phyloP scores from a whole-genome alignment of 345 rosid species.

The Chamaenerion angustifolium region DNA sequence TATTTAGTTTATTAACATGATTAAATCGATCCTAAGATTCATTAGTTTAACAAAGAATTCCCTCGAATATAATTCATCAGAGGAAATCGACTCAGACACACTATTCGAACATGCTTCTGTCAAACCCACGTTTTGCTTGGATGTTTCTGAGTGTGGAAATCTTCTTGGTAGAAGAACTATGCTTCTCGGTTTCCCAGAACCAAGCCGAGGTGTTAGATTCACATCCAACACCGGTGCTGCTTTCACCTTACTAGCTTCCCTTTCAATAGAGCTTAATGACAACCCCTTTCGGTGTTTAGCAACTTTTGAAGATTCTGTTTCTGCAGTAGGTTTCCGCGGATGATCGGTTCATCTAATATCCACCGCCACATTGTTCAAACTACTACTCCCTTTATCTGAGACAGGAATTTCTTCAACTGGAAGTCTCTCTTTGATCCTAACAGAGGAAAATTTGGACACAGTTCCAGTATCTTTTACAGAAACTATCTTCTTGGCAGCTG shows the following conservation, averaged over 20 bases:
- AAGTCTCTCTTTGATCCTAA: slow-evolving; percentile 15
- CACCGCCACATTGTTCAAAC: too few species aligned
- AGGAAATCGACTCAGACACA: slow-evolving; percentile 19
- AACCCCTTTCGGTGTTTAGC: too few species aligned
- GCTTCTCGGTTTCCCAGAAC: slow-evolving; percentile 23
- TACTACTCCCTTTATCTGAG: too few species aligned
- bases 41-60: too few species aligned
- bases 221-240: slow-evolving; percentile 14
- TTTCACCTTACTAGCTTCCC: slow-evolving; percentile 18
- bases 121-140: slow-evolving; percentile 11
- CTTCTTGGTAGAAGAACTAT: slow-evolving; percentile 38
- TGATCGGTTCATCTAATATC: too few species aligned
- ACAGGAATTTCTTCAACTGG: too few species aligned
- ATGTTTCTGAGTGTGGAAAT: slow-evolving; percentile 9
- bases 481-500: too few species aligned
- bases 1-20: too few species aligned
- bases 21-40: too few species aligned
- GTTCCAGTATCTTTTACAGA: slow-evolving; percentile 17
- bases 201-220: too few species aligned
- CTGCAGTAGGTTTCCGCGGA: too few species aligned
- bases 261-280: slow-evolving; percentile 7
- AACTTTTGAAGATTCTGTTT: too few species aligned
- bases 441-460: slow-evolving; percentile 27
- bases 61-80: slow-evolving; percentile 14
- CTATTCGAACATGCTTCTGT: slow-evolving; percentile 14